Conservation (phyloP, 768 basidiomycete species). For the Pholiota conissans region DNA sequence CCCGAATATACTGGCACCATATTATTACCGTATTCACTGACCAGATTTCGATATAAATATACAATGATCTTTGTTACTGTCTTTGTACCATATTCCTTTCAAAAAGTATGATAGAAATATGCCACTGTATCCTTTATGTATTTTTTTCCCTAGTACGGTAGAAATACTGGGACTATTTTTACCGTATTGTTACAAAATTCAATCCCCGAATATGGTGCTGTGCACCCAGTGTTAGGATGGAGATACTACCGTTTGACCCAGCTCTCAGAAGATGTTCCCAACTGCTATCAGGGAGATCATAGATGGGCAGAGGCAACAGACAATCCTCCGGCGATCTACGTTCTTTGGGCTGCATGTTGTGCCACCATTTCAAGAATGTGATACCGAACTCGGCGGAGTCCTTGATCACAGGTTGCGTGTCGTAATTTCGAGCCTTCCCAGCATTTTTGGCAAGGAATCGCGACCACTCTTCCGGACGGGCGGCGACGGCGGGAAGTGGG, state of each 20-base stretch:
- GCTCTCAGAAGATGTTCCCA: conserved; percentile 10
- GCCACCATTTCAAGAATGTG: conserved; percentile 12
- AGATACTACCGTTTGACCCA: conserved; percentile 11
- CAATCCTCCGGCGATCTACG: neutral
- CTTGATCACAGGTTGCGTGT: neutral
- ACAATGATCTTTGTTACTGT: too few species aligned
- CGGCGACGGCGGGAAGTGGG: neutral
- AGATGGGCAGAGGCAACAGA: neutral
- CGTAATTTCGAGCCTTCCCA: conserved; percentile 2
- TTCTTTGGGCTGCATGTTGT: conserved; percentile 8
- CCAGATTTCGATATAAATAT: too few species aligned
- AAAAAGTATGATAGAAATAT: too few species aligned
- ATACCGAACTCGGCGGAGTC: conserved; percentile 11
- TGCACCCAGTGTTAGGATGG: too few species aligned
- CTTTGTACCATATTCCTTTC: too few species aligned
- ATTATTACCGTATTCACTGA: too few species aligned
- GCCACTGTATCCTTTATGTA: too few species aligned
- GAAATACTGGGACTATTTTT: too few species aligned
- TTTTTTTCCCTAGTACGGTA: too few species aligned
- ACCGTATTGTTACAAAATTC: too few species aligned
- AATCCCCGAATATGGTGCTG: too few species aligned
- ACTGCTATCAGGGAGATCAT: neutral
- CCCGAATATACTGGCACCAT: too few species aligned
- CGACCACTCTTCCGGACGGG: conserved; percentile 10
- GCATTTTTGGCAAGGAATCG: neutral